Conservation (phyloP, 108 stramenopile species). For the Skeletonema marinoi region DNA sequence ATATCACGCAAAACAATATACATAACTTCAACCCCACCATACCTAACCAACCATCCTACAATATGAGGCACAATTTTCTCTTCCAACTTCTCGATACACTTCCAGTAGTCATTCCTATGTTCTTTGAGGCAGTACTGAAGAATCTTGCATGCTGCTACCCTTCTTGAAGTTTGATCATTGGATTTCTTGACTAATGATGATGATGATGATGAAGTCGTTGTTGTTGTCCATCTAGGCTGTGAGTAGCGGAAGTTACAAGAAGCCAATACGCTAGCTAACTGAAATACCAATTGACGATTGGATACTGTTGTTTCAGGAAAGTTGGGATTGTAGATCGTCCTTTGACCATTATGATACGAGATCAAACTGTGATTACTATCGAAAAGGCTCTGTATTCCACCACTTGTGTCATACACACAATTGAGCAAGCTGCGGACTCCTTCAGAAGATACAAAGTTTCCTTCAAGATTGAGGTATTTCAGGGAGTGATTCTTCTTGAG, state of each 20-base stretch:
- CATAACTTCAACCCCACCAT: slow-evolving; percentile 22
- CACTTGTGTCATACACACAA: slow-evolving; percentile 33
- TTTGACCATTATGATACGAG: slow-evolving; percentile 15
- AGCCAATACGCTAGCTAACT: slow-evolving; percentile 21
- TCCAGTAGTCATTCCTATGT: slow-evolving; percentile 7
- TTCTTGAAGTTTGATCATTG: not conserved
- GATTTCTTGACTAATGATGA: not conserved
- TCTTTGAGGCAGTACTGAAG: slow-evolving; percentile 34
- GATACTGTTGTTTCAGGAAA: slow-evolving; percentile 25
- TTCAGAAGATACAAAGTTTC: slow-evolving; percentile 26
- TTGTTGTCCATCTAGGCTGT: not conserved
- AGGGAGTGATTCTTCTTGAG: slow-evolving; percentile 28
- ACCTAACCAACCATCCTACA: slow-evolving; percentile 23
- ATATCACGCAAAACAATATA: slow-evolving; percentile 29
- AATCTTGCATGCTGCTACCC: slow-evolving; percentile 28
- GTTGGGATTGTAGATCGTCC: slow-evolving; percentile 25
- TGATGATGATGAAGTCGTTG: not conserved
- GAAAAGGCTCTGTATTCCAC: slow-evolving; percentile 23
- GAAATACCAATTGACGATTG: slow-evolving; percentile 19
- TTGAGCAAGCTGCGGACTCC: slow-evolving; percentile 18
- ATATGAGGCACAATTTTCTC: slow-evolving; percentile 23
- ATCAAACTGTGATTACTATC: slow-evolving; percentile 36
- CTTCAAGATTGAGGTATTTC: slow-evolving; percentile 33
- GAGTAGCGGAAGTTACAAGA: slow-evolving; percentile 25
- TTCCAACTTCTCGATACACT: slow-evolving; percentile 25